Evolutionary conservation across 2,329 filamentous ascomycete genomes (phyloP).

Genomic region (Cladophialophora bantiana): DNA sequence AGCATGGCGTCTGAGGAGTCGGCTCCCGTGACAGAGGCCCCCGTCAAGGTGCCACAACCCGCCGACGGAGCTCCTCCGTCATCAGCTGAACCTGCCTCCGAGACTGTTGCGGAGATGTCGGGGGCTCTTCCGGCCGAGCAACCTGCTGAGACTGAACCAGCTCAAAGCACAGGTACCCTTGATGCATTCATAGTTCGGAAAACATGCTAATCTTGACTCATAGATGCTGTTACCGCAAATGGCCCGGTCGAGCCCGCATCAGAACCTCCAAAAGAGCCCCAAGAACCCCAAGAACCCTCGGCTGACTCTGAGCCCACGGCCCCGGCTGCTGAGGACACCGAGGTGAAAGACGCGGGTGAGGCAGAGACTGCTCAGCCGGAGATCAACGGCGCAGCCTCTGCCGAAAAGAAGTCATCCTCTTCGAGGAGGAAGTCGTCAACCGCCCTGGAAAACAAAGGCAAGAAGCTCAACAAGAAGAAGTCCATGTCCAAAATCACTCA

Average conservation of each 20-base stretch:
- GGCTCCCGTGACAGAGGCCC: conserved; percentile 32
- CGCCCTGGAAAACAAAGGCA: conserved; percentile 71
- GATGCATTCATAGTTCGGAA: conserved; percentile 24
- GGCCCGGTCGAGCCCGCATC: conserved; percentile 39
- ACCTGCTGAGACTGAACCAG: conserved; percentile 43
- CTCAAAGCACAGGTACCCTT: conserved; percentile 42
- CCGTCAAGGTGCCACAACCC: conserved; percentile 38
- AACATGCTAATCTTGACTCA: neutral
- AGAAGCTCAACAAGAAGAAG: conserved; percentile 86
- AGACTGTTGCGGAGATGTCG: conserved; percentile 37
- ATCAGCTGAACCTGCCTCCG: conserved; percentile 37
- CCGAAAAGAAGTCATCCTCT: conserved; percentile 59
- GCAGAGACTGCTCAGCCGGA: conserved; percentile 49
- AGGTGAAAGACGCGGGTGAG: conserved; percentile 35
- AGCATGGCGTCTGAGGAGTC: conserved; percentile 30
- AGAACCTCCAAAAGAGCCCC: conserved; percentile 40
- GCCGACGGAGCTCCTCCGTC: conserved; percentile 38
- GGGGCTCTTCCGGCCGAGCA: conserved; percentile 47
- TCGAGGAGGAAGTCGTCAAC: conserved; percentile 75
- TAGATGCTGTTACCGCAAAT: conserved; percentile 41
- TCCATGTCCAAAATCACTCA: conserved; percentile 75
- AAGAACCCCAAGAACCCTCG: conserved; percentile 47
- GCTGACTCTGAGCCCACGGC: conserved; percentile 40
- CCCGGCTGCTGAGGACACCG: conserved; percentile 29
- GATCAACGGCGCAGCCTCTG: conserved; percentile 57